Conservation (phyloP, 1,284 basidiomycete genomes). For the Schizophyllum amplum region DNA sequence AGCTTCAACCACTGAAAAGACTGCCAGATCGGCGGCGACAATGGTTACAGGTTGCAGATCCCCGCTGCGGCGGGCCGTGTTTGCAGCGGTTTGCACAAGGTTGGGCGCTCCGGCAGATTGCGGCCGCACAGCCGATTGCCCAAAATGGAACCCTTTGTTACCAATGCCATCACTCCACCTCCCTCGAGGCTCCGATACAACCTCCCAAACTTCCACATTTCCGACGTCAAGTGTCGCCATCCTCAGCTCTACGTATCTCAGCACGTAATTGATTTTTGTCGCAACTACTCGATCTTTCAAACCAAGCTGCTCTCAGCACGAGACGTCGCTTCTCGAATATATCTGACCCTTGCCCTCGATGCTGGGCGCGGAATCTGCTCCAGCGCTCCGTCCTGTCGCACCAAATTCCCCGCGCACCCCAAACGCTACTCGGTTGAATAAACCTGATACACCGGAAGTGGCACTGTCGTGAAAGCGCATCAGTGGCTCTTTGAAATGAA, state of each 20-base stretch:
- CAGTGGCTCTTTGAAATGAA: background rate
- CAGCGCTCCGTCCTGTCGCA: background rate
- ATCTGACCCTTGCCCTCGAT: too few species aligned
- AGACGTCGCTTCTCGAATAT: too few species aligned
- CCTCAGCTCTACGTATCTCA: too few species aligned
- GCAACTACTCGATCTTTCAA: too few species aligned
- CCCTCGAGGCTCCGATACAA: too few species aligned
- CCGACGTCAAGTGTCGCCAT: background rate
- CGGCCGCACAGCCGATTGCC: background rate
- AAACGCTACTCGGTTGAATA: background rate
- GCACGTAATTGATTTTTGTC: too few species aligned
- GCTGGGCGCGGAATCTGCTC: too few species aligned
- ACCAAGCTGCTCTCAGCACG: too few species aligned
- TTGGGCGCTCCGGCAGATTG: background rate
- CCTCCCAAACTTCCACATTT: background rate
- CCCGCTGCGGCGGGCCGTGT: background rate
- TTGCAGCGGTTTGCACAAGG: background rate
- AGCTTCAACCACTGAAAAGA: too few species aligned
- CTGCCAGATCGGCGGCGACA: too few species aligned
- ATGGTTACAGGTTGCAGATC: background rate
- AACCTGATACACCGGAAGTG: background rate
- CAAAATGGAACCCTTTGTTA: background rate
- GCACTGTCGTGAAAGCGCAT: background rate
- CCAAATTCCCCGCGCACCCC: background rate
- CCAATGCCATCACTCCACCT: background rate